Base-by-base conservation (phyloP, 805 yeast genomes). In the Lachancea nothofagi region DNA sequence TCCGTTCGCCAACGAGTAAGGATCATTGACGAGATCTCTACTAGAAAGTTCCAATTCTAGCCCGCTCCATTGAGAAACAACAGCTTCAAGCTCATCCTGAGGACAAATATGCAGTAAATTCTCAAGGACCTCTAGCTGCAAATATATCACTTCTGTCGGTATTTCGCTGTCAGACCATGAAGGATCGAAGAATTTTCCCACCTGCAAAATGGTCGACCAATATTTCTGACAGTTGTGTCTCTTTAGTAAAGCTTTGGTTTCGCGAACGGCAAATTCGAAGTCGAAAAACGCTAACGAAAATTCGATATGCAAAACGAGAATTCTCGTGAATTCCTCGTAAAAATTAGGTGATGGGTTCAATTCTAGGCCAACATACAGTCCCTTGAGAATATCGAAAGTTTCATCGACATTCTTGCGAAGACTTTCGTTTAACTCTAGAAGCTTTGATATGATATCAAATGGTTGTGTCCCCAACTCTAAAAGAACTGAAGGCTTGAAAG, bases 171-270 rank as follows among this genome's bases (percentile, higher is more conserved):
- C 66, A 4, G 51, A 49, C 76, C 76, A 68, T 18, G 59, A 59
- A 6, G 76, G 74, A 14, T 75, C 68, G 23, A 61, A 52, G 57
- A 57, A 72, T 58, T 83, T 81, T 3, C 84, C 83, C 3, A 82
- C 78, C 50, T 85, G 95, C 50, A 79, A 81, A 45, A 82, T 76
- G 1, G 84, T 76, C 19, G 78, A 68, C 95, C 96, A 87, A 34
- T 67, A 61, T 13, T 63, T 63, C 38, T 52, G 23, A 29, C 47
- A 40, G 21, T 45, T 36, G 5, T 33, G 14, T 20, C 52, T 34
- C 19, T 66, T 62, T 7, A 75, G 51, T 28, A 75, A 55, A 15
- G 59, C 65, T n/a, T 49, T 48, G 1, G 74, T 55, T 31, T 66
- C 62, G 3, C 61, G 59, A 45, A 67, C 70, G 0, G 94, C 88